Evolutionary conservation across 2,329 filamentous ascomycete genomes (phyloP), one percentile per base, ranked within the genome.

Genomic region (Cladorrhinum sp.): DNA sequence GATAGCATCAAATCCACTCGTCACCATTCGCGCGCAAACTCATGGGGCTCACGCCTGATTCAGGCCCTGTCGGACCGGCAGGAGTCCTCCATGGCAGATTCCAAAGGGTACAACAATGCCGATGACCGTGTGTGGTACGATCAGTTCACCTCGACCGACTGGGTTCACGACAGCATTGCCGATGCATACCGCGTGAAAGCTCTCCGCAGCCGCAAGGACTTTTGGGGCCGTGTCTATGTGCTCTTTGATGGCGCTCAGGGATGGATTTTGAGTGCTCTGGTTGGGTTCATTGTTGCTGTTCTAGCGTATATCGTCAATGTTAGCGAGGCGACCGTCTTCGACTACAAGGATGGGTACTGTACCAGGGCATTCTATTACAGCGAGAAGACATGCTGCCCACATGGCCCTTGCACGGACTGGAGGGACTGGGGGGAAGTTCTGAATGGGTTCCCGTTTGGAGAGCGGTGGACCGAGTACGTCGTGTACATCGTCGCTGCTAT

Each of bases 41-140:
- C 85, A 16, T 86, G 81, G 79, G 78, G 84, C 18, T 78, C 81
- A 45, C 83, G 89, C 18, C 78, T 90, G 23, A 83, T 84, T 61
- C 83, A 82, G 62, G 88, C 85, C 57, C 78, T 90, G 59, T 78
- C 76, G 60, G 86, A 82, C 68, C 78, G 80, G 64, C 83, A 81
- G 68, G 80, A 83, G 27, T 81, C 67, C 9, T 65, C 81, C 62
- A 77, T 88, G 75, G 74, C 80, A 63, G 86, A 89, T 64, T 87
- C 87, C 53, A 90, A 87, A 69, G 77, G 81, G 32, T 87, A 85
- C 3, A 76, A 89, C 9, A 88, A 86, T 67, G 79, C 88, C 55
- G 91, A 97, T 70, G 92, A 98, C 67, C 87, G 95, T 62, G 90
- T 96, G 9, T 98, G 95, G 95, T 98, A 98, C 76, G 95, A 99